Conservation (phyloP, 2,329 filamentous ascomycete species). For the Ophiostoma tasmaniense region DNA sequence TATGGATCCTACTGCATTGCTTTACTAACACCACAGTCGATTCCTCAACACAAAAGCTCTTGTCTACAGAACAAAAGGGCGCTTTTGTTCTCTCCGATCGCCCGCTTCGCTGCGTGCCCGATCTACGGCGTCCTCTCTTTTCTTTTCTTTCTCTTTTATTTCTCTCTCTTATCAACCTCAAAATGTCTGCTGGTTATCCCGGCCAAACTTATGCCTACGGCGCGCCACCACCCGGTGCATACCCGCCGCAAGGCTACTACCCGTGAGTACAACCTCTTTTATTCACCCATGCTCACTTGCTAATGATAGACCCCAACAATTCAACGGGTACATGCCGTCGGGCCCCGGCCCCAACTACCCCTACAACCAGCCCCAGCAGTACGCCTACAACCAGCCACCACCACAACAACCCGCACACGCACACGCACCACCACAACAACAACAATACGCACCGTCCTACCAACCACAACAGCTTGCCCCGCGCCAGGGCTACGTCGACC, state of each 20-base stretch:
- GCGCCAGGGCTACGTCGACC: constrained; percentile 7
- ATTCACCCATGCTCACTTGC: not conserved
- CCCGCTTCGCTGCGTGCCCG: constrained; percentile 5
- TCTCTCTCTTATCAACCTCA: not conserved
- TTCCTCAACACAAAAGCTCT: no score
- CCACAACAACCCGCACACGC: no score
- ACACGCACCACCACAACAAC: constrained; percentile 7
- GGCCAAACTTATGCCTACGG: constrained; percentile 12
- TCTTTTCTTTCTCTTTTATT: no score
- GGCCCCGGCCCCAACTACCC: constrained; percentile 10
- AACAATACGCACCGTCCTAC: constrained; percentile 3
- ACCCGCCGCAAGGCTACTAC: constrained; percentile 16
- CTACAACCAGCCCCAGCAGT: constrained; percentile 16
- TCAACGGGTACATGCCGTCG: constrained; percentile 16
- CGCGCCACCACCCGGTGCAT: constrained; percentile 15
- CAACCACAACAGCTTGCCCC: constrained; percentile 5
- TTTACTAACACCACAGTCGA: no score
- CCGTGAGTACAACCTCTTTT: constrained; percentile 5
- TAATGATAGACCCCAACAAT: constrained; percentile 13
- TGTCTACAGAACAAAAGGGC: constrained; percentile 7
- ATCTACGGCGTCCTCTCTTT: no score
- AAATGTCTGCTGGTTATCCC: constrained; percentile 1
- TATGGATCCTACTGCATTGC: no score
- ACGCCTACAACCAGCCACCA: constrained; percentile 13
- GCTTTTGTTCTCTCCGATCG: constrained; percentile 5